Base-by-base conservation (phyloP, 1,139 yeast species). In the Taiozyma onychis region DNA sequence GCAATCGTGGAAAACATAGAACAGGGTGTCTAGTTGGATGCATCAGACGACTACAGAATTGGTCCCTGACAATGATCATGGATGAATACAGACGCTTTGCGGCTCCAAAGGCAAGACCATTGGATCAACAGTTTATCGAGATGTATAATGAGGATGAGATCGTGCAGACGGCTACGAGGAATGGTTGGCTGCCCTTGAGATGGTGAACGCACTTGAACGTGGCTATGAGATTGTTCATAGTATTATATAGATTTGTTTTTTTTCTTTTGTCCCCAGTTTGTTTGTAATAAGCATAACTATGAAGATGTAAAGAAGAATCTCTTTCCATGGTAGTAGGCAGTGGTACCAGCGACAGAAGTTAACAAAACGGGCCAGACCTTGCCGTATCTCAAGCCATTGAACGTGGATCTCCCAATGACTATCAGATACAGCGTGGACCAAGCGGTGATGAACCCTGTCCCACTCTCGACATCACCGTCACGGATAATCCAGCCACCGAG, bases 21-120 rank as follows among this genome's bases (percentile, higher is more conserved):
- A 93, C 99, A 0, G 99, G 99, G 0, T 93, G 98, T 67, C 74
- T 93, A 18, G 93, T 93, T 11, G 99, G 99, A 2, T 93, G 97
- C 58, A 74, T 93, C 43, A 72, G 99, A 53, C 75, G 95, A 59
- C 70, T 91, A 48, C 98, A 93, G 64, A 81, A 84, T 54, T 93
- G 99, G 99, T 85, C 96, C 2, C 68, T 89, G 58, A 85, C 96
- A 1, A 87, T 91, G 78, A 93, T 91, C 21, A 89, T 93, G 64
- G 98, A 93, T 61, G 99, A 93, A 65, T 93, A 93, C 68, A 73
- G 98, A 53, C 78, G 93, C 62, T 93, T 89, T 72, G 96, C 98
- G 6, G 88, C 88, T 50, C 99, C 99, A 9, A 93, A 93, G 69
- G 95, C 90, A 51, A 74, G 99, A 57, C 96, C 97, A 11, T 75